A percentile compares a stretch with the other conserved stretches of the same genome.
Evolutionary conservation across 2,329 filamentous ascomycete species (phyloP).

Genomic region (Verticillium albo-atrum): DNA sequence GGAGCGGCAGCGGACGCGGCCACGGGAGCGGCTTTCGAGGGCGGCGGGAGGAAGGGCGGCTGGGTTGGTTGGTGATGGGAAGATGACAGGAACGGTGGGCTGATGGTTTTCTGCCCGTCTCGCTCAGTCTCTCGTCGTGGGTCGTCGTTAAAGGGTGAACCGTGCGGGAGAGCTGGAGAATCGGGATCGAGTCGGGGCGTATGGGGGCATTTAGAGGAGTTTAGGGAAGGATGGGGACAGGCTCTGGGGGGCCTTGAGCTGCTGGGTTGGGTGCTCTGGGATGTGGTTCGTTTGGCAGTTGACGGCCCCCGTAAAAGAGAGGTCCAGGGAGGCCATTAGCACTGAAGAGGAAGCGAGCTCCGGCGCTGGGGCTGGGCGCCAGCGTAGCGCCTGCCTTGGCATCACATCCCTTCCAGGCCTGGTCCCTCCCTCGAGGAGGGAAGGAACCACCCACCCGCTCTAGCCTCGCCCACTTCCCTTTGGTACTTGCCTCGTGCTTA

Average conservation of each 20-base stretch:
- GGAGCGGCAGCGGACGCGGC: neutral
- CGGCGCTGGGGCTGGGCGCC: neutral
- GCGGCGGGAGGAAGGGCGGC: neutral
- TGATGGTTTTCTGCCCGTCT: neutral
- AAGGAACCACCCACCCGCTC: no score
- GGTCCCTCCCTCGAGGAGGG: neutral
- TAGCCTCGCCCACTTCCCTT: no score
- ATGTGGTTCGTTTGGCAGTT: neutral
- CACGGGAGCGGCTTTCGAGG: neutral
- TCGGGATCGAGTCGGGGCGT: neutral
- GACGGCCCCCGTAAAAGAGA: neutral
- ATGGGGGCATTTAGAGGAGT: neutral
- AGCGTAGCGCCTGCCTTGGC: neutral
- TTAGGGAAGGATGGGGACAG: neutral
- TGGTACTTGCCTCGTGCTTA: no score
- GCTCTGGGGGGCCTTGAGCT: neutral
- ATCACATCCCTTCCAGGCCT: neutral
- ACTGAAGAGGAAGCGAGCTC: conserved; percentile 11
- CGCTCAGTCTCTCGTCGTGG: neutral
- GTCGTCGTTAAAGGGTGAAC: neutral
- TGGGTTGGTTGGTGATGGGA: neutral
- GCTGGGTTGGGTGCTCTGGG: neutral
- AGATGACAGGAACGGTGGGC: neutral
- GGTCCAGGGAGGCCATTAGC: neutral
- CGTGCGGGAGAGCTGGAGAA: conserved; percentile 6